Conservation (phyloP, 768 basidiomycete genomes). For the Leucosporidium yakuticum region DNA sequence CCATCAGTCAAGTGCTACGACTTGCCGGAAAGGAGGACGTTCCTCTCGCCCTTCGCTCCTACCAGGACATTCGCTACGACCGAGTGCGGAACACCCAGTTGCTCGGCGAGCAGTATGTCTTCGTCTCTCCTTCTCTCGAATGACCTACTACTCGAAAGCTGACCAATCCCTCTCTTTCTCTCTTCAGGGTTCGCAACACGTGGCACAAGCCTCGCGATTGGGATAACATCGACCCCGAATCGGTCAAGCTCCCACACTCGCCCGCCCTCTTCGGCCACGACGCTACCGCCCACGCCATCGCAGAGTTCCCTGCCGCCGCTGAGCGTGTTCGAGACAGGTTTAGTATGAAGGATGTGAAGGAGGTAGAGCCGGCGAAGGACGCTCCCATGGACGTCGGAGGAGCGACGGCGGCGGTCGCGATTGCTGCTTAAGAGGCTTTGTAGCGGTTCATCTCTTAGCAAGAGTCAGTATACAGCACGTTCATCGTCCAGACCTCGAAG, state of each 20-base stretch:
- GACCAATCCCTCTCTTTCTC: no score
- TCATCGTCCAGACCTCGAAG: no score
- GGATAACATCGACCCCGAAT: conserved; percentile 13
- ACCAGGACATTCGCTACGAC: conserved; percentile 16
- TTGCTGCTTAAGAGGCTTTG: no score
- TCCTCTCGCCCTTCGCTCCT: conserved; percentile 2
- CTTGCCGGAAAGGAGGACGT: conserved; percentile 32
- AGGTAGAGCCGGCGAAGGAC: no score
- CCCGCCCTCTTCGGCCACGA: conserved; percentile 3
- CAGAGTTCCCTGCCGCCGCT: not conserved
- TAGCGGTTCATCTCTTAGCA: no score
- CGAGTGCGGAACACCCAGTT: conserved; percentile 10
- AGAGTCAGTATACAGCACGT: no score
- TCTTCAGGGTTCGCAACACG: no score
- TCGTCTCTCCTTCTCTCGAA: not conserved
- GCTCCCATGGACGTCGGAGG: no score
- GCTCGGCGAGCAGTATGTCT: conserved; percentile 2
- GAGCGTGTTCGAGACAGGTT: not conserved
- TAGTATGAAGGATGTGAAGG: not conserved
- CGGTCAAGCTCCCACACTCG: not conserved
- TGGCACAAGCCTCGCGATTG: not conserved
- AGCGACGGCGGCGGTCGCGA: no score
- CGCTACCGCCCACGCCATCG: conserved; percentile 1
- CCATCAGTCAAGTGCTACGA: conserved; percentile 34
- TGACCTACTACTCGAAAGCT: no score